Evolutionary conservation across 176 grass and related monocot species (phyloP).

Genomic region (Oryza longistaminata): DNA sequence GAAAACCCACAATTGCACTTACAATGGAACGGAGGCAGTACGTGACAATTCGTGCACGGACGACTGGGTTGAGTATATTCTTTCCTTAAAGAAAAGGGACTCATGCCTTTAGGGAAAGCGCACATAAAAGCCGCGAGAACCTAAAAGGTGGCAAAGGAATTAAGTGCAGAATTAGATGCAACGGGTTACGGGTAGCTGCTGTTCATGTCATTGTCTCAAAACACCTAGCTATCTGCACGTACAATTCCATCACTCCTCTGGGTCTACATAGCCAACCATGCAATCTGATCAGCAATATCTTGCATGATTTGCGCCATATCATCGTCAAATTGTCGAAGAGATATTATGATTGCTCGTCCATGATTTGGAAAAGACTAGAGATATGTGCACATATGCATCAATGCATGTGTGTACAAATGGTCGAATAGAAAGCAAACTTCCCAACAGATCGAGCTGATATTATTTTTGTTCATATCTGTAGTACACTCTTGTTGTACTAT

Average conservation of each 20-base stretch:
- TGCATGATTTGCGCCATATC: not conserved
- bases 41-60: not conserved
- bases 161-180: not conserved
- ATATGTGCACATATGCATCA: not conserved
- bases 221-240: not conserved
- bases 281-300: not conserved
- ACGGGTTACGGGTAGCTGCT: not conserved
- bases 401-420: not conserved
- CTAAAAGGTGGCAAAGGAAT: not conserved
- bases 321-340: not conserved
- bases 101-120: not conserved
- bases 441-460: not conserved
- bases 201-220: not conserved
- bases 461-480: not conserved
- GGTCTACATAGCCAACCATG: not conserved
- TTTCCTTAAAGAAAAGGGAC: not conserved
- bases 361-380: not conserved
- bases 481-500: not conserved
- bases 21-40: too few relatives aligned
- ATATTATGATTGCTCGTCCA: not conserved
- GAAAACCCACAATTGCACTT: too few relatives aligned
- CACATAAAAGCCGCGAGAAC: not conserved
- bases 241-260: not conserved
- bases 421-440: not conserved
- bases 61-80: not conserved